Conservation (phyloP, 2,329 filamentous ascomycete species). For the Cercospora sp. region DNA sequence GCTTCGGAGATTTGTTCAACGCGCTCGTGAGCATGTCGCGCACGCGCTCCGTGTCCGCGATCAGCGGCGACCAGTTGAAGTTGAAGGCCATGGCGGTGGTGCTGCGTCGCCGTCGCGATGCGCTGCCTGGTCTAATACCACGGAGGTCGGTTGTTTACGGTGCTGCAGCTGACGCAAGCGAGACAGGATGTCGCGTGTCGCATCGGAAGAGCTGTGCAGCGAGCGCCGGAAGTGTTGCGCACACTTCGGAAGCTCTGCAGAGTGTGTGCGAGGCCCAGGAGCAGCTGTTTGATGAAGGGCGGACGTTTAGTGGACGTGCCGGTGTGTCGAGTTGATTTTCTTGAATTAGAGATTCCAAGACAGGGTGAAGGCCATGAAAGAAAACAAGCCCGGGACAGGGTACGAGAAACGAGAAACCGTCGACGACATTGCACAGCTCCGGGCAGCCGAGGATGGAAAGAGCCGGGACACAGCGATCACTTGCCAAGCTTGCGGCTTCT, state of each 20-base stretch:
- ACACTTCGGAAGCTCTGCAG: conserved; percentile 7
- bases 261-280: not conserved
- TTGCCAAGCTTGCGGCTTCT: not conserved
- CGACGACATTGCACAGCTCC: not conserved
- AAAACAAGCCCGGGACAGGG: not conserved
- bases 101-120: not conserved
- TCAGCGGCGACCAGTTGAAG: conserved; percentile 99
- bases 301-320: not conserved
- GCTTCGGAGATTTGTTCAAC: conserved; percentile 96
- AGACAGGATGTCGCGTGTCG: conserved; percentile 9
- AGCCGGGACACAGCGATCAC: not conserved
- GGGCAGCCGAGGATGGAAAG: not conserved
- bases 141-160: not conserved
- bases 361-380: not conserved
- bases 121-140: not conserved
- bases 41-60: conserved; percentile 88
- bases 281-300: not conserved
- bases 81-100: conserved; percentile 84
- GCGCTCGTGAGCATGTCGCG: conserved; percentile 92
- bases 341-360: not conserved
- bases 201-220: conserved; percentile 4
- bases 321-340: conserved; percentile 3
- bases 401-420: not conserved
- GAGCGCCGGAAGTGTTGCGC: conserved; percentile 5
- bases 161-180: conserved; percentile 8